Conservation (phyloP, 805 yeast genomes). For the Yamadazyma paraphyllophila region DNA sequence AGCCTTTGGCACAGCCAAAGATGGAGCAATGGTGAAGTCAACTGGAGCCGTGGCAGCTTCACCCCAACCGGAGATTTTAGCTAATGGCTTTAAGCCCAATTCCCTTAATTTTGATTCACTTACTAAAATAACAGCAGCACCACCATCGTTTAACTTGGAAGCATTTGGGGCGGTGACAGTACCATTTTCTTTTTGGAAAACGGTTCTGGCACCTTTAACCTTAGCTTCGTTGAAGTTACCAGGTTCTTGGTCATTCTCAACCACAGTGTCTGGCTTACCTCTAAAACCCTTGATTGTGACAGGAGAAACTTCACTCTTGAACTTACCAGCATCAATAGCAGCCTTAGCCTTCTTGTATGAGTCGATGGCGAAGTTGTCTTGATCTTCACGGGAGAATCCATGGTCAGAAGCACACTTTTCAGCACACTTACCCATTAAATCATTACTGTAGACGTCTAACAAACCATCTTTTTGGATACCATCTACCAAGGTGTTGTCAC, state of each 20-base stretch:
- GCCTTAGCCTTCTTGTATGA: constrained; percentile 84
- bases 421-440: constrained; percentile 95
- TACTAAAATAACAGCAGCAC: constrained; percentile 88
- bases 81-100: constrained; percentile 84
- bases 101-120: constrained; percentile 83
- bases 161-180: constrained; percentile 98
- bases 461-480: constrained; percentile 93
- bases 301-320: constrained; percentile 77
- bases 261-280: constrained; percentile 57
- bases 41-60: constrained; percentile 96
- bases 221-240: constrained; percentile 73
- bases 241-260: constrained; percentile 82
- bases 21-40: constrained; percentile 95
- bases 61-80: constrained; percentile 91
- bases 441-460: constrained; percentile 82
- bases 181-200: constrained; percentile 85
- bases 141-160: constrained; percentile 96
- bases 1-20: constrained; percentile 94
- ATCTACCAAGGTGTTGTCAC: constrained; percentile 76
- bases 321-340: constrained; percentile 82
- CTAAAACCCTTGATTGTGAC: constrained; percentile 85
- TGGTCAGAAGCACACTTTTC: constrained; percentile 93
- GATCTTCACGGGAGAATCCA: constrained; percentile 73
- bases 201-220: constrained; percentile 81
- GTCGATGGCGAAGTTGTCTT: constrained; percentile 81